These are phyloP conservation scores for Botrytis galanthina DNA, from an alignment of 2,329 filamentous ascomycete genomes.

Conservation along the genomic window DNA sequence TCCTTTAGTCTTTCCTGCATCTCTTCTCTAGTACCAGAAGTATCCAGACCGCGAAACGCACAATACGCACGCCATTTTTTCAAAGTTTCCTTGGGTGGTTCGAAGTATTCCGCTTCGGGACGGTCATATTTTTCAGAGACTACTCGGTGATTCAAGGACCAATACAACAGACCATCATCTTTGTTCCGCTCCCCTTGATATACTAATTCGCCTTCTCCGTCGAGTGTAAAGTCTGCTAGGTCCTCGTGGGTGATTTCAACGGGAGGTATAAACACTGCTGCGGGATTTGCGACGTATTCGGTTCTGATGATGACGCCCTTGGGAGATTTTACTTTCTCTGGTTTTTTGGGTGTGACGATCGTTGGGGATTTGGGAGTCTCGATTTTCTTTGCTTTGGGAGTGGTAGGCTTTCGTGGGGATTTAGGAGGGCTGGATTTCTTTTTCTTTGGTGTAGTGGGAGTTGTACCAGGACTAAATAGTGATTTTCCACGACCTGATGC, in stretches of 20 bases:
- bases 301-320: not conserved
- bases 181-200: not conserved
- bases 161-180: not conserved
- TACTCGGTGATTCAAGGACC: not conserved
- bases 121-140: not conserved
- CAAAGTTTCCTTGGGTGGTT: not conserved
- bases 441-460: not conserved
- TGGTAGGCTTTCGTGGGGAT: not conserved
- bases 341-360: not conserved
- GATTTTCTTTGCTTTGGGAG: not conserved
- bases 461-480: not conserved
- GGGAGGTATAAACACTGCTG: not conserved
- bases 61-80: slow-evolving; percentile 4
- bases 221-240: no score
- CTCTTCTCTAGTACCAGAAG: not conserved
- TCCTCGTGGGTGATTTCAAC: not conserved
- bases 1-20: not conserved
- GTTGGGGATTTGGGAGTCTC: not conserved
- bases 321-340: not conserved
- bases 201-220: not conserved
- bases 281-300: not conserved
- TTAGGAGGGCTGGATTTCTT: not conserved
- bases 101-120: not conserved
- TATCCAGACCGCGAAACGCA: not conserved
- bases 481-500: not conserved